phyloP scores from a whole-genome alignment of 495 filamentous ascomycete species.

The Bryoglossum gracile region DNA sequence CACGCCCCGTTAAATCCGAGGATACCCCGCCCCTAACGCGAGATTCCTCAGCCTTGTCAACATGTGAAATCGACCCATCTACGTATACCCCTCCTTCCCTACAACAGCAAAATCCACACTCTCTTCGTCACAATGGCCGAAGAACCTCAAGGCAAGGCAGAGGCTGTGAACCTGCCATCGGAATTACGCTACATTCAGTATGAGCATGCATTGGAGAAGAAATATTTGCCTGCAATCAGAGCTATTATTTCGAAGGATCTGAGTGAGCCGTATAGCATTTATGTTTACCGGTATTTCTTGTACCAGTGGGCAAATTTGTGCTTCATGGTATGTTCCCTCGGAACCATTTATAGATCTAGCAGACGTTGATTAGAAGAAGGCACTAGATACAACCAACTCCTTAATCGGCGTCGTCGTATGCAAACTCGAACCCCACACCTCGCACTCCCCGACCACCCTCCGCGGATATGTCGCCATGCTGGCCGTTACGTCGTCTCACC shows the following conservation, averaged over 20 bases:
- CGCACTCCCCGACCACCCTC: slow-evolving; percentile 59
- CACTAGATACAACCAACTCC: slow-evolving; percentile 50
- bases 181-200: slow-evolving; percentile 81
- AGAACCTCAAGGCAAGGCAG: not conserved
- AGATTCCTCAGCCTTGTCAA: slow-evolving; percentile 2
- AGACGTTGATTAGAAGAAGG: slow-evolving; percentile 47
- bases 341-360: too few species aligned
- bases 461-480: slow-evolving; percentile 99
- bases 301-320: slow-evolving; percentile 98
- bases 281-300: slow-evolving; percentile 97
- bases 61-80: slow-evolving; percentile 2
- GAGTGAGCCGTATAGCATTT: slow-evolving; percentile 98
- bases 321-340: slow-evolving; percentile 64
- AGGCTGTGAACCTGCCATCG: slow-evolving; percentile 26
- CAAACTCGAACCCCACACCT: slow-evolving; percentile 83
- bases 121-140: slow-evolving; percentile 6
- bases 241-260: slow-evolving; percentile 93
- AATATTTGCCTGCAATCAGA: slow-evolving; percentile 81
- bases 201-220: slow-evolving; percentile 64
- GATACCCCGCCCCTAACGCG: not conserved
- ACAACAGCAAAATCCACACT: not conserved
- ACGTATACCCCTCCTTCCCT: not conserved
- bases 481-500: slow-evolving; percentile 68
- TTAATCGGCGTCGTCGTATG: slow-evolving; percentile 88
- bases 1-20: not conserved